Conservation (phyloP, 1,284 basidiomycete genomes). For the Cryptococcus deneoformans region DNA sequence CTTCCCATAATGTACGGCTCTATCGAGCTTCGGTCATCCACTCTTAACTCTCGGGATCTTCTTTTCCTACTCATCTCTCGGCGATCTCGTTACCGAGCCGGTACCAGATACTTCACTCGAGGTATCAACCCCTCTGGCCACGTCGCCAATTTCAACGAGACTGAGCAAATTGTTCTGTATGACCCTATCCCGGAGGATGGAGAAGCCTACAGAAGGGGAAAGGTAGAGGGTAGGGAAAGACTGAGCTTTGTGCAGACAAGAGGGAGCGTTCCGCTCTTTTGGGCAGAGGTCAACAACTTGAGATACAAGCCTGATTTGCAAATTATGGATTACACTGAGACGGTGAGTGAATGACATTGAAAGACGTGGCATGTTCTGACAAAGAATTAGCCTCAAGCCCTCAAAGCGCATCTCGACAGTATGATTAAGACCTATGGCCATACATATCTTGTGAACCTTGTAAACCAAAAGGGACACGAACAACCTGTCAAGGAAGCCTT, state of each 20-base stretch:
- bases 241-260: slow-evolving; percentile 90
- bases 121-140: slow-evolving; percentile 72
- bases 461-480: slow-evolving; percentile 95
- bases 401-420: slow-evolving; percentile 71
- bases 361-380: not conserved
- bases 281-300: slow-evolving; percentile 96
- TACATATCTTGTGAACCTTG: slow-evolving; percentile 82
- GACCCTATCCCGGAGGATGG: slow-evolving; percentile 55
- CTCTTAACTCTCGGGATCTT: slow-evolving; percentile 75
- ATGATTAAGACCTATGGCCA: slow-evolving; percentile 76
- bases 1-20: slow-evolving; percentile 90
- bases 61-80: slow-evolving; percentile 87
- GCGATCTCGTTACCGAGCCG: slow-evolving; percentile 88
- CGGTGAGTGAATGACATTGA: slow-evolving; percentile 54
- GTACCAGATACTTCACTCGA: slow-evolving; percentile 95
- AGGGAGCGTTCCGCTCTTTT: slow-evolving; percentile 91
- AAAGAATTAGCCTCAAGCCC: slow-evolving; percentile 60
- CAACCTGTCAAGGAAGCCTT: slow-evolving; percentile 95
- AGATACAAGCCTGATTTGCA: slow-evolving; percentile 96
- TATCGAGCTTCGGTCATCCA: slow-evolving; percentile 78
- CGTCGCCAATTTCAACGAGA: slow-evolving; percentile 87
- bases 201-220: slow-evolving; percentile 28
- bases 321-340: slow-evolving; percentile 87
- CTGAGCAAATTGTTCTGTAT: slow-evolving; percentile 85
- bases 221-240: slow-evolving; percentile 52